phyloP scores from a whole-genome alignment of 1,284 basidiomycete genomes.

The Megacollybia platyphylla region DNA sequence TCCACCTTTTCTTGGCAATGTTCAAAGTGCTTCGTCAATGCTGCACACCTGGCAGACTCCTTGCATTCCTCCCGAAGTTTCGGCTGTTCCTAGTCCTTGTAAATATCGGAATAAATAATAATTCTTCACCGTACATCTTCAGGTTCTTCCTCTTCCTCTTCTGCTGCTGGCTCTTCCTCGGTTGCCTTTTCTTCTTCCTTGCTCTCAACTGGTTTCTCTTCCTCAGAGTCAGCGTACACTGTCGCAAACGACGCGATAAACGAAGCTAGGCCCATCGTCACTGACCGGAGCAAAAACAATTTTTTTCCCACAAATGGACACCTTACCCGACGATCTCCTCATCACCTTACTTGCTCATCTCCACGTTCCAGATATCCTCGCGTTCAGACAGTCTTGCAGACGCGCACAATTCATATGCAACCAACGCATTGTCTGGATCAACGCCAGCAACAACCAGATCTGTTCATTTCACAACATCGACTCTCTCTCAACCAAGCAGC shows the following conservation, averaged over 20 bases:
- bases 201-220: slow-evolving; percentile 24
- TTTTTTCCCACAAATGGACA: not conserved
- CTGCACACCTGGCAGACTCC: slow-evolving; percentile 52
- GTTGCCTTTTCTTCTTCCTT: slow-evolving; percentile 28
- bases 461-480: slow-evolving; percentile 29
- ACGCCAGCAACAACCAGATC: slow-evolving; percentile 29
- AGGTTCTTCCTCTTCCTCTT: slow-evolving; percentile 56
- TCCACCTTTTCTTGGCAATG: slow-evolving; percentile 85
- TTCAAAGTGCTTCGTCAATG: slow-evolving; percentile 74
- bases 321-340: slow-evolving; percentile 30
- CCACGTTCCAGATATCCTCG: slow-evolving; percentile 31
- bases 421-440: slow-evolving; percentile 41
- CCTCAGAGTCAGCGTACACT: slow-evolving; percentile 44
- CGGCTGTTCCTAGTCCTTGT: slow-evolving; percentile 40
- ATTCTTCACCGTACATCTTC: slow-evolving; percentile 55
- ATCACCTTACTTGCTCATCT: slow-evolving; percentile 33
- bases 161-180: slow-evolving; percentile 10
- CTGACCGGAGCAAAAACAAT: not conserved
- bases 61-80: slow-evolving; percentile 68
- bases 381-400: slow-evolving; percentile 37
- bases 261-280: slow-evolving; percentile 27
- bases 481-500: not conserved
- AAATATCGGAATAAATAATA: not conserved
- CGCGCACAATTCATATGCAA: slow-evolving; percentile 27
- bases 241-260: slow-evolving; percentile 54